Base-by-base conservation (phyloP, 306 rosid genomes). In the Inga leiocalycina region DNA sequence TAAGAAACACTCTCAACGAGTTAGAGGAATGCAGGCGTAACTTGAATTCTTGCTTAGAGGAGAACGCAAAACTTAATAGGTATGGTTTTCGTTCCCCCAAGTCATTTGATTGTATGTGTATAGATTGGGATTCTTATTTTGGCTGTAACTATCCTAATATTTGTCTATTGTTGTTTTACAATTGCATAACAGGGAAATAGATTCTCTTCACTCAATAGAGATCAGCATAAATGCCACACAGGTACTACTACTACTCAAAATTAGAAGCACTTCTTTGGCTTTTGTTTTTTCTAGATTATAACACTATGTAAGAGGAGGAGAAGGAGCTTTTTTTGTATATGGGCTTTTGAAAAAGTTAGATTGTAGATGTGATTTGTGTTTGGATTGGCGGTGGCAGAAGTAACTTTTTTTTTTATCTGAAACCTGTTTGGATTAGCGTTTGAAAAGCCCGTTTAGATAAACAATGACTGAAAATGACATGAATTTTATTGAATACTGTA, bases 41-140 rank as follows among this genome's bases (percentile, higher is more conserved):
- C 87, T 91, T 96, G 84, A 86, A 87, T 32, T 83, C 86, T 90
- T 96, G 99, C 90, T 86, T 92, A 81, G 92, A 90, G 81, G 99
- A 96, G 80, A 96, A 96, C 89, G 89, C 87, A 76, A 96, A 87
- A 85, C 99, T 94, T 86, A 89, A 83, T 52, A 83, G 97, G 99
- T 94, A 73, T 85, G 87, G 46, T 22, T 79, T 80, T 67, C 44
- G 37, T 79, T 74, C 51, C 77, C 20, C 19, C 20, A 72, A 35
- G 84, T 85, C 71, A 68, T 75, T 86, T 56, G 70, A 30, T 74
- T 46, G 52, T 48, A 52, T n/a, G 34, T 73, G 30, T 74, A 39
- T 68, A 46, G 70, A 75, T 75, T 83, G 74, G 73, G 54, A 71
- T 48, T 65, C 41, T 65, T 49, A 56, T 64, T 74, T 80, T 82